Base-by-base conservation (phyloP, 1,284 basidiomycete genomes). In the Violaceomyces palustris region DNA sequence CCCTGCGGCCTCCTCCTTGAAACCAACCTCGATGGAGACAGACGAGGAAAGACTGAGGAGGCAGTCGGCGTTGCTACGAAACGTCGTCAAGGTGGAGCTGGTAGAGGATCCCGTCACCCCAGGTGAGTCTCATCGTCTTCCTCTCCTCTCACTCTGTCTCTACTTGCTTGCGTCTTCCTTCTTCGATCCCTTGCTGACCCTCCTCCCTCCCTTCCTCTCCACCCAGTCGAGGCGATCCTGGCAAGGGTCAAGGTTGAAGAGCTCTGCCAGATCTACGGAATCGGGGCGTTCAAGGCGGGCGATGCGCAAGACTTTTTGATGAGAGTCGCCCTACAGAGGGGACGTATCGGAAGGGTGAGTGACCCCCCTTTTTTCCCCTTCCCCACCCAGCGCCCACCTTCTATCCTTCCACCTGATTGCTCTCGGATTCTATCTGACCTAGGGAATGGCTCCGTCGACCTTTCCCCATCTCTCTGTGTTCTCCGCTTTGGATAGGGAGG, bases 1-100 rank as follows among this genome's bases (percentile, higher is more conserved):
- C 39, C 50, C 45, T 15, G 51, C 50, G 0, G 50, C 48, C 3
- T 26, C 48, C 0, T 55, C 75, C 47, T 77, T 78, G 46, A 74
- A 67, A 83, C 78, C 74, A 80, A 78, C 48, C 0, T 55, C 75
- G 48, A 77, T 78, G 46, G 74, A 67, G 83, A 78, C 74, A 80
- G 45, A 57, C 15, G 48, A 50, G 27, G 36, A 45, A 7, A 44
- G 39, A 22, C 54, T 52, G 19, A 35, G 58, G 21, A 45, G 51
- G 21, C 56, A 60, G 36, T 55, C 51, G 3, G 61, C 64, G 2
- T 39, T 71, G 17, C 50, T 97, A n/a, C 79, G 91, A 25, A 97
- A 96, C 64, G 90, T 91, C 35, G 79, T 96, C 61, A 92, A 87
- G 73, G 86, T 92, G 0, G 93, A 97, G 72, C 82, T 91, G 53